A percentile compares a stretch with the other conserved stretches of the same genome.
Evolutionary conservation across 306 rosid genomes (phyloP).

Genomic region (Inga oerstediana): DNA sequence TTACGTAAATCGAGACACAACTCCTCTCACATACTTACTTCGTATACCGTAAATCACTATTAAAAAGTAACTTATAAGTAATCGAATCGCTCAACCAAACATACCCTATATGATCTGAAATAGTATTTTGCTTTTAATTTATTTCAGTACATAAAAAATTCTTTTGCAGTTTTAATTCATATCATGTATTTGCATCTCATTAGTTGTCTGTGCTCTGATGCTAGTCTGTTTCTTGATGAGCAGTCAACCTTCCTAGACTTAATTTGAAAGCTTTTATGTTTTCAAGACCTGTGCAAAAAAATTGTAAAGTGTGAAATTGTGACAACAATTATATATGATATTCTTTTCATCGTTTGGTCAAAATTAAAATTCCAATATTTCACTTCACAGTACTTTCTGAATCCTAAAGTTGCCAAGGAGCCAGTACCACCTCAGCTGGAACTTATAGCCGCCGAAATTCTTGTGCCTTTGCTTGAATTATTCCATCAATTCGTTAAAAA

Average conservation of each 20-base stretch:
- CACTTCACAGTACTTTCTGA: conserved; percentile 72
- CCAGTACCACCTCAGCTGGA: conserved; percentile 81
- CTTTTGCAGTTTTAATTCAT: background rate
- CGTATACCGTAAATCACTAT: no score
- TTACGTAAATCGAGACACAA: no score
- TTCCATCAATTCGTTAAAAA: conserved; percentile 72
- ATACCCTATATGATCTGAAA: background rate
- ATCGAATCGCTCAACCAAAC: no score
- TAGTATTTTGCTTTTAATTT: background rate
- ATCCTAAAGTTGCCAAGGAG: conserved; percentile 82
- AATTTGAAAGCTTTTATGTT: background rate
- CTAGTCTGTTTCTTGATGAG: conserved; percentile 7
- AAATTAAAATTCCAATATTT: conserved; percentile 12
- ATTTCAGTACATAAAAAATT: background rate
- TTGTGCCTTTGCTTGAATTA: conserved; percentile 66
- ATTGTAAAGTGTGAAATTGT: background rate
- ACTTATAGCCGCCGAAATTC: conserved; percentile 63
- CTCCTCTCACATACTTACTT: no score
- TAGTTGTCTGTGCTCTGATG: background rate
- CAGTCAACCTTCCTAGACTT: background rate
- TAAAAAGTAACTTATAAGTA: no score
- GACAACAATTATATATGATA: background rate
- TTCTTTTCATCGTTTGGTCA: conserved; percentile 30
- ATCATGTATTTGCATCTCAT: background rate
- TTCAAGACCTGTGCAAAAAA: background rate